phyloP scores from a whole-genome alignment of 1,284 basidiomycete genomes.

The Cystobasidium sp. region DNA sequence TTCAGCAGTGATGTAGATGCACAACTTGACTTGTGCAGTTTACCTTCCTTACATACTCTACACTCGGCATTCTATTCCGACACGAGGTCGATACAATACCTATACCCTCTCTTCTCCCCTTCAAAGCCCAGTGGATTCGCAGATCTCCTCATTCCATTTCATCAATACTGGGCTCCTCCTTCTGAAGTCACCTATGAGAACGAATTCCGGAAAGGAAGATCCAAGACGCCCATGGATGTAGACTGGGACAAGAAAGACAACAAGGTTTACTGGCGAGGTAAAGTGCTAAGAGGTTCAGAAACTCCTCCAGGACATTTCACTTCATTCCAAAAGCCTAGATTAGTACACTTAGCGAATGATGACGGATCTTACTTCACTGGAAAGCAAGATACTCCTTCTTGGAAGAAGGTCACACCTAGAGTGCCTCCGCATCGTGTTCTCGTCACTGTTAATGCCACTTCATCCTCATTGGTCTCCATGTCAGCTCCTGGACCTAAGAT shows the following conservation, averaged over 20 bases:
- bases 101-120: slow-evolving; percentile 89
- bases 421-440: slow-evolving; percentile 69
- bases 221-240: slow-evolving; percentile 56
- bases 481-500: slow-evolving; percentile 63
- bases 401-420: slow-evolving; percentile 54
- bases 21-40: slow-evolving; percentile 73
- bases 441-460: slow-evolving; percentile 58
- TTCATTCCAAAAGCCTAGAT: slow-evolving; percentile 87
- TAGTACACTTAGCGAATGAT: slow-evolving; percentile 53
- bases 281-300: slow-evolving; percentile 81
- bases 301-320: slow-evolving; percentile 80
- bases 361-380: slow-evolving; percentile 30
- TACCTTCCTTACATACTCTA: slow-evolving; percentile 78
- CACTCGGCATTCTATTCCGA: slow-evolving; percentile 96
- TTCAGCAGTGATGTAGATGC: slow-evolving; percentile 62
- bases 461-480: slow-evolving; percentile 50
- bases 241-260: slow-evolving; percentile 77
- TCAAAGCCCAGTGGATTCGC: slow-evolving; percentile 79
- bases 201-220: slow-evolving; percentile 62
- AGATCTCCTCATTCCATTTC: slow-evolving; percentile 89
- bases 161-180: slow-evolving; percentile 87
- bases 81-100: slow-evolving; percentile 79
- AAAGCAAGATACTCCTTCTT: slow-evolving; percentile 16
- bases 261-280: slow-evolving; percentile 81
- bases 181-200: slow-evolving; percentile 85